These are phyloP conservation scores for Groenewaldozyma auringiensis DNA, from an alignment of 1,139 yeast species.

Conservation along the genomic window DNA sequence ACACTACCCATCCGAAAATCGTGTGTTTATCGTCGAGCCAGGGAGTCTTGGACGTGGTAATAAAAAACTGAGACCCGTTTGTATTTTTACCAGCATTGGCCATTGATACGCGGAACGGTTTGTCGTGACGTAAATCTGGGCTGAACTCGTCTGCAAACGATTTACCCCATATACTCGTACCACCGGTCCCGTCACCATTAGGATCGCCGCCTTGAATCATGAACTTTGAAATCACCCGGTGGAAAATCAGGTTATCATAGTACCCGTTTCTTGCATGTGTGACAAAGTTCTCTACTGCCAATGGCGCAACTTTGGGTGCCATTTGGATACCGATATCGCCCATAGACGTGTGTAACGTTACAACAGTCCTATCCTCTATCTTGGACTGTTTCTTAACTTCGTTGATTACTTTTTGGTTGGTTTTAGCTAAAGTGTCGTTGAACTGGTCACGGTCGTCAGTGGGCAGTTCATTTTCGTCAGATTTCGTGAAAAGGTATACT, in stretches of 20 bases:
- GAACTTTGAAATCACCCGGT: slow-evolving; percentile 41
- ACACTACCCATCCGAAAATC: slow-evolving; percentile 49
- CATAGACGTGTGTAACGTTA: slow-evolving; percentile 37
- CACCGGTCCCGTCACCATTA: slow-evolving; percentile 44
- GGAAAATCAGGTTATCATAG: slow-evolving; percentile 40
- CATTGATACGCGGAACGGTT: slow-evolving; percentile 45
- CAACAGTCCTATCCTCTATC: slow-evolving; percentile 8
- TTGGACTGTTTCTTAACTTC: slow-evolving; percentile 7
- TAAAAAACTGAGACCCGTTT: slow-evolving; percentile 59
- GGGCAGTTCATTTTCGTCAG: slow-evolving; percentile 13
- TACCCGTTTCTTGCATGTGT: slow-evolving; percentile 34
- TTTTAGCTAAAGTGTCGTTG: slow-evolving; percentile 14
- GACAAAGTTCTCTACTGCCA: slow-evolving; percentile 41
- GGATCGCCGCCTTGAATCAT: slow-evolving; percentile 53
- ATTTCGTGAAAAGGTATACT: slow-evolving; percentile 32
- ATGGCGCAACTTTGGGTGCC: slow-evolving; percentile 36
- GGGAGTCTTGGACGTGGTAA: slow-evolving; percentile 39
- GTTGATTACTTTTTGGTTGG: slow-evolving; percentile 15
- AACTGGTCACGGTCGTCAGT: slow-evolving; percentile 8
- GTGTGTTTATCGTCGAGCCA: slow-evolving; percentile 53
- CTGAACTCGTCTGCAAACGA: slow-evolving; percentile 40
- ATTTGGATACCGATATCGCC: slow-evolving; percentile 41
- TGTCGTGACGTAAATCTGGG: slow-evolving; percentile 33
- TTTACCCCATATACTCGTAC: slow-evolving; percentile 39
- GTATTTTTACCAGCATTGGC: slow-evolving; percentile 59